Conservation (phyloP, 2,329 filamentous ascomycete species). For the Diaporthe destruens region DNA sequence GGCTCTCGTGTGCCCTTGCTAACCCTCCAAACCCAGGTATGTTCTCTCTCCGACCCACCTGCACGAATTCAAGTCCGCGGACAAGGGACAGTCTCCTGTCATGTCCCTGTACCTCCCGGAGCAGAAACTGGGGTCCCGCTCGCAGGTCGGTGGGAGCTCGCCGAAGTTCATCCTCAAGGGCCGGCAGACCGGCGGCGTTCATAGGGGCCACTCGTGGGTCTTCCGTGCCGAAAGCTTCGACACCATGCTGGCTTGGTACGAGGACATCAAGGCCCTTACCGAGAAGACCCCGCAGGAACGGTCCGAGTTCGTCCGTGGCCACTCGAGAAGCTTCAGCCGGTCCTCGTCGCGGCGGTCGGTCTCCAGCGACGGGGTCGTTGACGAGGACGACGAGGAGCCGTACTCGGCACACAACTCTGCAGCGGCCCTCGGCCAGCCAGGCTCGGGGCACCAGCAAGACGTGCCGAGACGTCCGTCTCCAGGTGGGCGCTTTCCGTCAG, state of each 20-base stretch:
- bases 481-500: conserved; percentile 97
- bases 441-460: conserved; percentile 58
- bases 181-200: conserved; percentile 91
- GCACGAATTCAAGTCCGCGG: conserved; percentile 98
- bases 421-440: conserved; percentile 60
- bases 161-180: conserved; percentile 99
- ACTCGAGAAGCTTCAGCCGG: conserved; percentile 82
- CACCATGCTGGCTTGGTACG: conserved; percentile 97
- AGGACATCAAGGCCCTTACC: conserved; percentile 90
- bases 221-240: conserved; percentile 82
- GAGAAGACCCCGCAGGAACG: conserved; percentile 91
- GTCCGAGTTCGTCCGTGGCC: conserved; percentile 85
- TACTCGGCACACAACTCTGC: conserved; percentile 70
- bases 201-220: conserved; percentile 82
- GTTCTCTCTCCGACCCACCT: conserved; percentile 96
- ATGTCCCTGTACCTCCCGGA: conserved; percentile 97
- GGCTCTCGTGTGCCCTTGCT: not conserved
- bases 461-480: conserved; percentile 79
- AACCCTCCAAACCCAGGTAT: conserved; percentile 71
- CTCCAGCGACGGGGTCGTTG: conserved; percentile 82
- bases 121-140: conserved; percentile 95
- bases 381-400: conserved; percentile 78
- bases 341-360: conserved; percentile 67
- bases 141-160: conserved; percentile 82
- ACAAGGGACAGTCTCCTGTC: conserved; percentile 89